Evolutionary conservation across 306 rosid genomes (phyloP).

Genomic region (Cucumis sativus): Cucumber_9930_V3 NC_026661.2:6300001-6300500

Average conservation of each 20-base stretch:
- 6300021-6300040: no score
- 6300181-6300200: constrained; percentile 30
- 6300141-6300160: constrained; percentile 35
- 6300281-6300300: constrained; percentile 25
- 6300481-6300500: no score
- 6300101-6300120: constrained; percentile 36
- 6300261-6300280: constrained; percentile 35
- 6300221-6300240: constrained; percentile 3
- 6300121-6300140: constrained; percentile 22
- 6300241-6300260: constrained; percentile 17
- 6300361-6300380: neutral
- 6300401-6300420: no score
- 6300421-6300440: no score
- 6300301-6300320: constrained; percentile 18
- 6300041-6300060: no score
- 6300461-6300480: no score
- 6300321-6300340: constrained; percentile 15
- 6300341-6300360: constrained; percentile 25
- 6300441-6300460: no score
- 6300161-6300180: constrained; percentile 54
- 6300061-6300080: no score
- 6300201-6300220: constrained; percentile 28
- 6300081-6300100: no score
- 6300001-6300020: no score
- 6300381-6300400: neutral